A percentile compares a stretch with the other conserved stretches of the same genome.
These are phyloP conservation scores for Rhodamnia argentea DNA, from an alignment of 345 rosid genomes.

Conservation along the genomic window DNA sequence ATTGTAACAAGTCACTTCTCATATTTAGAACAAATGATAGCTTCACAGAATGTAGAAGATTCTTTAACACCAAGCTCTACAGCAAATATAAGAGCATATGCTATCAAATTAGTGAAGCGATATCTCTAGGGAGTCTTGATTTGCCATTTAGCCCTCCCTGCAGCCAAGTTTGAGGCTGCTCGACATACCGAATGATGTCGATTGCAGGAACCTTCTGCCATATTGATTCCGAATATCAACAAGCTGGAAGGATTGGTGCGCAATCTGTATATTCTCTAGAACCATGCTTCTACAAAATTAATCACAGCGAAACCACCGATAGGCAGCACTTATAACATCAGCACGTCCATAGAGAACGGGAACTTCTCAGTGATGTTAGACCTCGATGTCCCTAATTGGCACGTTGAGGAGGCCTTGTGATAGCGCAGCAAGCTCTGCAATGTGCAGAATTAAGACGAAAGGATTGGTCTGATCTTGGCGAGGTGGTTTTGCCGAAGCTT, in stretches of 20 bases:
- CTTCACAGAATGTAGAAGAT: no score
- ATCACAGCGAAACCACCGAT: slow-evolving; percentile 68
- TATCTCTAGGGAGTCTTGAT: no score
- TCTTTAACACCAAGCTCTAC: no score
- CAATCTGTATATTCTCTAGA: slow-evolving; percentile 77
- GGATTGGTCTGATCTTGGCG: slow-evolving; percentile 86
- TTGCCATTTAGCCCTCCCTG: no score
- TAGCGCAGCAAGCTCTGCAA: slow-evolving; percentile 47
- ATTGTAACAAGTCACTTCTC: no score
- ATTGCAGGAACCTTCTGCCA: slow-evolving; percentile 87
- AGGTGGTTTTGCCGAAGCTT: slow-evolving; percentile 56
- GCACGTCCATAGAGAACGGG: slow-evolving; percentile 41
- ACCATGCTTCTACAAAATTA: slow-evolving; percentile 68
- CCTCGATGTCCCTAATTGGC: slow-evolving; percentile 69
- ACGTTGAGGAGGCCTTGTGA: slow-evolving; percentile 43
- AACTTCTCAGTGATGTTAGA: slow-evolving; percentile 50
- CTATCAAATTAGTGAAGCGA: no score
- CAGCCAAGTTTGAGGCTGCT: no score
- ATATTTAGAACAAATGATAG: no score
- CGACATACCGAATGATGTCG: slow-evolving; percentile 46
- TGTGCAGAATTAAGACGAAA: slow-evolving; percentile 76
- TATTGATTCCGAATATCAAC: slow-evolving; percentile 93
- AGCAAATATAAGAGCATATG: no score
- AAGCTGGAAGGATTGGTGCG: slow-evolving; percentile 83
- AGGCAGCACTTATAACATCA: slow-evolving; percentile 54